phyloP scores from a whole-genome alignment of 1,284 basidiomycete species.

The Stereum hirsutum region DNA sequence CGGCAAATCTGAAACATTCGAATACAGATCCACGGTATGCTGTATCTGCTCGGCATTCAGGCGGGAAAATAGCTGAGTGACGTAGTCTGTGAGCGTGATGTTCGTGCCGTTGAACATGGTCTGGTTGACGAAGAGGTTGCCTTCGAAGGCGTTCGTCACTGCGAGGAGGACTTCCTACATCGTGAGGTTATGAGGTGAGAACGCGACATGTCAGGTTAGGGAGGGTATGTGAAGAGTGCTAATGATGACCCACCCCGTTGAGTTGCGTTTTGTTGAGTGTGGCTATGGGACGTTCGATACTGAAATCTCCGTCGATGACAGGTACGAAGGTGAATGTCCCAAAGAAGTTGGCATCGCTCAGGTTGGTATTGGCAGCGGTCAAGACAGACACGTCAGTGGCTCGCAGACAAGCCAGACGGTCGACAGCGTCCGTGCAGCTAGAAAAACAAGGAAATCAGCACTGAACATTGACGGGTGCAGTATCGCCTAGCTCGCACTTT shows the following conservation, averaged over 20 bases:
- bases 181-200: background rate
- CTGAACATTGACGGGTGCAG: background rate
- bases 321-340: conserved; percentile 32
- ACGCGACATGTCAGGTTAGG: background rate
- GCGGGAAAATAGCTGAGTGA: conserved; percentile 27
- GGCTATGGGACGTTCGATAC: conserved; percentile 29
- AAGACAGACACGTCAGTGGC: conserved; percentile 19
- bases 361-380: conserved; percentile 23
- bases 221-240: too few species aligned
- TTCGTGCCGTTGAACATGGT: conserved; percentile 14
- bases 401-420: conserved; percentile 15
- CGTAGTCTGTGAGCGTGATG: conserved; percentile 22
- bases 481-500: background rate
- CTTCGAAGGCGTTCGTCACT: conserved; percentile 10
- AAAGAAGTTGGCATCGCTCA: conserved; percentile 26
- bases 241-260: conserved; percentile 27
- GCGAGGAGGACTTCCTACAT: background rate
- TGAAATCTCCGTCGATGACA: conserved; percentile 36
- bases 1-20: background rate
- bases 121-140: conserved; percentile 26
- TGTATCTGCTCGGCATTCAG: conserved; percentile 17
- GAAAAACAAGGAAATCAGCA: background rate
- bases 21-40: conserved; percentile 20
- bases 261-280: conserved; percentile 24
- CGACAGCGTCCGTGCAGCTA: background rate